phyloP scores from a whole-genome alignment of 768 basidiomycete genomes.

The Tylopilus balloui region DNA sequence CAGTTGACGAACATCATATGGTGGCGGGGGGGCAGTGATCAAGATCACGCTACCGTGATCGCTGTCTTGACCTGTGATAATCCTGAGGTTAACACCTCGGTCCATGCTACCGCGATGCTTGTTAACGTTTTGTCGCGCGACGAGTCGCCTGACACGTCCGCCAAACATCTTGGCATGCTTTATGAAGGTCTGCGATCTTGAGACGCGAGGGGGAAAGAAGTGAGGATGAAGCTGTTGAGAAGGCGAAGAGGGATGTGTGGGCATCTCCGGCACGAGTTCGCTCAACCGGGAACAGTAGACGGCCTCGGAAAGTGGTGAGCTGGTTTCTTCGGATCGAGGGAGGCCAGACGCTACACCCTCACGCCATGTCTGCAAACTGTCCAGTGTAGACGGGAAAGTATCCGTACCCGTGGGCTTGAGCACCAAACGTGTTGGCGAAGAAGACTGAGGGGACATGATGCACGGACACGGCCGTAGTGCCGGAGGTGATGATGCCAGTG shows the following conservation, averaged over 20 bases:
- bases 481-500: slow-evolving; percentile 16
- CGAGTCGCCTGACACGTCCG: slow-evolving; percentile 27
- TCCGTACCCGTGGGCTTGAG: slow-evolving; percentile 29
- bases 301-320: slow-evolving; percentile 14
- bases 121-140: slow-evolving; percentile 11
- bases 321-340: slow-evolving; percentile 16
- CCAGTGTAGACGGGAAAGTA: slow-evolving; percentile 30
- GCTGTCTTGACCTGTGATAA: slow-evolving; percentile 26
- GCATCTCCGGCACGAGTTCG: slow-evolving; percentile 9
- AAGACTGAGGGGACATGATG: slow-evolving; percentile 13
- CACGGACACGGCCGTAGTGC: slow-evolving; percentile 6
- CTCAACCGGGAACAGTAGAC: neutral
- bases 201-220: slow-evolving; percentile 1
- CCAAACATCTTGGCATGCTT: slow-evolving; percentile 28
- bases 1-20: slow-evolving; percentile 16
- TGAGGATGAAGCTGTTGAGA: slow-evolving; percentile 7
- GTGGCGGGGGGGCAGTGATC: slow-evolving; percentile 29
- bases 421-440: slow-evolving; percentile 15
- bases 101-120: slow-evolving; percentile 20
- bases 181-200: slow-evolving; percentile 18
- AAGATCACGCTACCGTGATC: slow-evolving; percentile 29
- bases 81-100: slow-evolving; percentile 14
- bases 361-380: slow-evolving; percentile 29
- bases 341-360: slow-evolving; percentile 18
- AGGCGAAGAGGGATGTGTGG: slow-evolving; percentile 3